phyloP scores from a whole-genome alignment of 2,329 filamentous ascomycete species.

The Clathrospora elynae region DNA sequence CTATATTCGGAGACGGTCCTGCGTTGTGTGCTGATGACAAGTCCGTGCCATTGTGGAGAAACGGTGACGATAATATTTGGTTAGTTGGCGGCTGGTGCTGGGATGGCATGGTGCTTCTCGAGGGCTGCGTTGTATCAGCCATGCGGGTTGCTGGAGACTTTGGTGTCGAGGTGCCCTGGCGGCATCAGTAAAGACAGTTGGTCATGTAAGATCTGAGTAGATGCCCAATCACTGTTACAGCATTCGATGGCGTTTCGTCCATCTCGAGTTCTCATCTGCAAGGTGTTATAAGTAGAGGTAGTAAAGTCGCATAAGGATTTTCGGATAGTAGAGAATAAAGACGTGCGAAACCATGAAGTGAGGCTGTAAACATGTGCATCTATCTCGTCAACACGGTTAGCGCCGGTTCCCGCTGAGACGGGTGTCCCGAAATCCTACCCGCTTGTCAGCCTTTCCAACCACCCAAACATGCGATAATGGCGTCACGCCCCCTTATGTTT shows the following conservation, averaged over 20 bases:
- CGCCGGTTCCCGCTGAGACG: too few species aligned
- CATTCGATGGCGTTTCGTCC: too few species aligned
- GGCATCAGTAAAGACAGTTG: background rate
- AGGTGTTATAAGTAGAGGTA: too few species aligned
- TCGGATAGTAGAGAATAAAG: too few species aligned
- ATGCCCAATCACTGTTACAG: conserved; percentile 1
- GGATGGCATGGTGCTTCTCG: conserved; percentile 67
- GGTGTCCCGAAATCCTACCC: too few species aligned
- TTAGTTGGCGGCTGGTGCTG: conserved; percentile 66
- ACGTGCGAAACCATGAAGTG: too few species aligned
- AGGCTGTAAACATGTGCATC: too few species aligned
- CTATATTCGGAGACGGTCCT: conserved; percentile 48
- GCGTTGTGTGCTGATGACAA: conserved; percentile 21
- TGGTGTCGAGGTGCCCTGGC: conserved; percentile 52
- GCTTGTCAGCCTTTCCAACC: background rate
- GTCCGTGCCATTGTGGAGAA: conserved; percentile 52
- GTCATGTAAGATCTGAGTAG: background rate
- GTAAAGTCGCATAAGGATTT: too few species aligned
- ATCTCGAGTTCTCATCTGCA: too few species aligned
- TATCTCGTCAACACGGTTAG: too few species aligned
- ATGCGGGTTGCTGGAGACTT: conserved; percentile 61
- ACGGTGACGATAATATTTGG: conserved; percentile 61
- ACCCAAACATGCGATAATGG: background rate
- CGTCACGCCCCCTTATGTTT: background rate
- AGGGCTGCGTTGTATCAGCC: conserved; percentile 65